Percentiles rank a stretch among this genome's conserved stretches.
These are phyloP conservation scores for Ganoderma lucidum DNA, from an alignment of 1,284 basidiomycete species.

Conservation along the genomic window DNA sequence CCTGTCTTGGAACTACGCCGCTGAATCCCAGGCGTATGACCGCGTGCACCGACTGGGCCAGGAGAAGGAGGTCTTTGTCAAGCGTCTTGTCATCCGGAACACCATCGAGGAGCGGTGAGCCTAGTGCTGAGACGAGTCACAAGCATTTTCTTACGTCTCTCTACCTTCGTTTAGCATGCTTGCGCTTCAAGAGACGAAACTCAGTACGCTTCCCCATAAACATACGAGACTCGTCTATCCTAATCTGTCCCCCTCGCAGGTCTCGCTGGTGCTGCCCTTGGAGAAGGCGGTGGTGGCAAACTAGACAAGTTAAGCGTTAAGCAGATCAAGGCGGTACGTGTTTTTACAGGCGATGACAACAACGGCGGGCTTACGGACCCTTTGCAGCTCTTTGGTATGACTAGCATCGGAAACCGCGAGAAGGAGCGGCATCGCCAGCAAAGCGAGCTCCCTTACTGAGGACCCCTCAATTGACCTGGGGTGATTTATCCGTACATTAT, in stretches of 20 bases:
- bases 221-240: neutral
- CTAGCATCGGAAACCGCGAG: constrained; percentile 8
- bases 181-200: constrained; percentile 69
- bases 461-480: neutral
- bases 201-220: constrained; percentile 43
- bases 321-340: constrained; percentile 59
- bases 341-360: neutral
- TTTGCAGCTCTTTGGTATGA: constrained; percentile 7
- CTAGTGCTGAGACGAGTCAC: neutral
- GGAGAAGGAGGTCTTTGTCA: constrained; percentile 71
- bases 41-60: constrained; percentile 76
- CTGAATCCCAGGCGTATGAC: constrained; percentile 72
- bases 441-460: neutral
- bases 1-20: constrained; percentile 75
- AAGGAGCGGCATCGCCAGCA: constrained; percentile 3
- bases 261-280: constrained; percentile 71
- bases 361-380: neutral
- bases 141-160: neutral
- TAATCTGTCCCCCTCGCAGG: constrained; percentile 40
- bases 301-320: constrained; percentile 68
- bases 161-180: constrained; percentile 56
- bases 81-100: constrained; percentile 69
- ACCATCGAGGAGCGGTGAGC: constrained; percentile 77
- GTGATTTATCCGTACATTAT: constrained; percentile 7
- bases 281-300: constrained; percentile 66